Conservation (phyloP, 192 early-diverging fungal genomes). For the Coemansia sp. region DNA sequence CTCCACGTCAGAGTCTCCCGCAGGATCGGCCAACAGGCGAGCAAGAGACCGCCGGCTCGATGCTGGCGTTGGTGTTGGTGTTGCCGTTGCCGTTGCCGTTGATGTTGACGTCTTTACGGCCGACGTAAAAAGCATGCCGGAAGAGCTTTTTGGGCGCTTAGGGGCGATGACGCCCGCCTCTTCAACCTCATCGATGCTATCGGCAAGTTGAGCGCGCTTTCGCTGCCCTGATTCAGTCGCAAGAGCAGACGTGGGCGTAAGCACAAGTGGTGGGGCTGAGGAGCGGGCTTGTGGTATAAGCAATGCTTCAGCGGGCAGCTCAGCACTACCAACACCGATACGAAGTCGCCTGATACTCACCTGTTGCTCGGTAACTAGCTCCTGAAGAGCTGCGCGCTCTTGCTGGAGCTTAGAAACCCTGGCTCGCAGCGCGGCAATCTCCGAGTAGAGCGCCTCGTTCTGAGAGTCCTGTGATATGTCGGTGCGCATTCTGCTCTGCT, state of each 20-base stretch:
- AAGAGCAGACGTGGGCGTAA: not conserved
- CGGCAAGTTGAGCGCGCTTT: not conserved
- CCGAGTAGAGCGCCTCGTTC: constrained; percentile 32
- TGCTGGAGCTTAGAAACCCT: constrained; percentile 28
- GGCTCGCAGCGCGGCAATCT: constrained; percentile 40
- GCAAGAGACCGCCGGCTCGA: not conserved
- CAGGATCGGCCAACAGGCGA: not conserved
- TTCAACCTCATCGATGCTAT: not conserved
- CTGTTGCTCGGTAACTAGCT: constrained; percentile 52
- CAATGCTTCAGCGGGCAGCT: not conserved
- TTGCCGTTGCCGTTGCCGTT: not conserved
- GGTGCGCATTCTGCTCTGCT: constrained; percentile 3
- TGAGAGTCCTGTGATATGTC: not conserved
- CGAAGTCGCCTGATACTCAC: constrained; percentile 45
- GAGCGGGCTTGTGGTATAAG: not conserved
- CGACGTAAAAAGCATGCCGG: not conserved
- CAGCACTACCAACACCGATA: not conserved
- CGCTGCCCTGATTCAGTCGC: not conserved
- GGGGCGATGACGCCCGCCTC: not conserved
- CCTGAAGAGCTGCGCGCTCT: constrained; percentile 39
- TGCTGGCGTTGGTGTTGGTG: not conserved
- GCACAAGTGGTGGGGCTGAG: not conserved
- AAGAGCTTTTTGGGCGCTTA: constrained; percentile 5
- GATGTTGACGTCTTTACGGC: not conserved
- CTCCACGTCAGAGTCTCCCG: constrained; percentile 8